Evolutionary conservation across 2,329 filamentous ascomycete species (phyloP), one percentile per base, ranked within the genome.

Genomic region (Monosporascus cannonballus): DNA sequence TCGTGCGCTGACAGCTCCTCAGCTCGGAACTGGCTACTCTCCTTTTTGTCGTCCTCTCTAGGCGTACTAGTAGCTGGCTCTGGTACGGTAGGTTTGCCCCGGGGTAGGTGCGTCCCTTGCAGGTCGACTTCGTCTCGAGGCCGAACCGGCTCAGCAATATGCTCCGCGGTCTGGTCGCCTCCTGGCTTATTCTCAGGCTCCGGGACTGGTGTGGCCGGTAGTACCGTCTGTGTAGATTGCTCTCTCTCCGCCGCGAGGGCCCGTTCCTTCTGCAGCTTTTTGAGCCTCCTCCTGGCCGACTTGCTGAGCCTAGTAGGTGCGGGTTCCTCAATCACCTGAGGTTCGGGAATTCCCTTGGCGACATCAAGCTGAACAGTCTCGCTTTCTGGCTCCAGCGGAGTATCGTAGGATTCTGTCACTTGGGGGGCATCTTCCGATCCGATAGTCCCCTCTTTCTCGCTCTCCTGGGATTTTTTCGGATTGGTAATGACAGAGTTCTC

Each of bases 11-110:
- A 14, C 11, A 4, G 11, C 30, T 14, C 27, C 9, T 30, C 30
- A 14, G 11, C 30, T 34, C 30, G 30, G 11, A 34, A 34, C 30
- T 34, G 30, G 30, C 30, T 34, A 34, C 14, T 34, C 44, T 56
- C 27, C 59, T 56, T 45, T 67, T 63, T 6, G 61, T 64, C 54
- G n/a, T 42, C 18, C 9, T 14, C 11, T 20, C 3, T 6, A 24
- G 39, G 39, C 17, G 39, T 9, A 14, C 11, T 42, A 18, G 14
- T 18, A 15, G 17, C 18, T 42, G 18, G 17, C 6, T 15, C 20
- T 9, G 14, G 6, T 42, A 20, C 3, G 22, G 18, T 9, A 42
- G 9, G 9, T 24, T 42, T 6, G 18, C 8, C n/a, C 20, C 2
- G 8, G 18, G 17, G 39, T 6, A 15, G 39, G 9, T 18, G 22